Evolutionary conservation across 163 green algal genomes (phyloP), one percentile per base, ranked within the genome.

Genomic region (Volvox carteri): DNA sequence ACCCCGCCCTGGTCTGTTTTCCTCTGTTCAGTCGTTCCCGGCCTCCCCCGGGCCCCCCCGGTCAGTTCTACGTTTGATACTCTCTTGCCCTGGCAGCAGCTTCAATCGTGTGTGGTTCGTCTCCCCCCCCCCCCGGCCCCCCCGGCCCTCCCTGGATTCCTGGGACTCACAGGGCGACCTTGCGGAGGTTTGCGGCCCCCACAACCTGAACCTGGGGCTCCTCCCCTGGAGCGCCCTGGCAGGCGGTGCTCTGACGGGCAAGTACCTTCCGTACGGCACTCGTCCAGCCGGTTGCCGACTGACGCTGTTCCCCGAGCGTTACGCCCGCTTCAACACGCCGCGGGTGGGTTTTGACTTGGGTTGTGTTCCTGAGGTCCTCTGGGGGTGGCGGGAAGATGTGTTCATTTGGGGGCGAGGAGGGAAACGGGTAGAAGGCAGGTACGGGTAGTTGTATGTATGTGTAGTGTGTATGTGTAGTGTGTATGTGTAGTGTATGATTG

Each of bases 161-260:
- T 33, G 19, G 12, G 50, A 41, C 73, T 23, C 42, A 58, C 60
- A 85, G 73, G 65, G 75, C 1, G 84, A 94, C 35, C 87, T 95
- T 41, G 88, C 90, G 5, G 90, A 94, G 87, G 90, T 89, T 0
- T 94, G 92, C 39, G 46, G 75, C 4, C 78, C 73, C 1, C 67
- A 81, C 85, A 62, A 93, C 86, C 85, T 86, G 50, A 95, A 96
- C 86, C 84, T 97, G 67, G 79, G 81, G 0, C 80, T 94, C 48
- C 83, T 97, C 28, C 91, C 93, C 0, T 97, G 96, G 81, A 94
- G 91, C 77, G 89, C 94, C 9, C 90, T 96, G 19, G 91, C 92
- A 14, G 81, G 91, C 18, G 95, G 95, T 35, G 86, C 92, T 2
- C 90, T 97, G 18, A 94, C 83, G 14, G 92, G 96, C 56, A 97